Evolutionary conservation across 495 filamentous ascomycete species (phyloP), one percentile per base, ranked within the genome.

Genomic region (Aspergillus biplanus): DNA sequence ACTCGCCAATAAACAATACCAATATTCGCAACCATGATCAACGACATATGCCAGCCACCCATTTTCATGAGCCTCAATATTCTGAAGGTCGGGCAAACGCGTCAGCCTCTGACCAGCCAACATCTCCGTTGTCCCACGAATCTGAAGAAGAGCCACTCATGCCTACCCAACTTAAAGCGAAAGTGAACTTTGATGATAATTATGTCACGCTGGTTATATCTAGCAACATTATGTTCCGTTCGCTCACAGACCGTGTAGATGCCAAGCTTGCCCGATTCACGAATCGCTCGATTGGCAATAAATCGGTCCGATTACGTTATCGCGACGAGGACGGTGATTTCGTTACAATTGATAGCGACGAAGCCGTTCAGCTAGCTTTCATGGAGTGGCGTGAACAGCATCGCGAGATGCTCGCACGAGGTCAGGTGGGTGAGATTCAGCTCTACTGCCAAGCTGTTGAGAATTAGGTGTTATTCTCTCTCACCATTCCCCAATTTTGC

Each of bases 191-290:
- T 69, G 89, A 91, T 15, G 82, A 86, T 7, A 87, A 86, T 55
- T 93, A 96, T 67, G 88, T 97, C 59, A 97, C 93, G 0, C 82
- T 99, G 11, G 93, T 99, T 35, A 95, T 96, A 48, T 87, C 91
- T 21, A 94, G 89, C 78, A 95, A 92, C 69, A 99, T 98, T 68
- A 86, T 90, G 50, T 97, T 96, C 76, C 90, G 93, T 53, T 93
- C 91, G 33, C 82, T 99, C 27, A 91, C 92, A 53, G 93, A 98
- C 69, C 92, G 95, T n/a, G 97, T 99, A 69, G 96, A 98, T 73
- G 90, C 90, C 27, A 98, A 98, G 75, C 84, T 99, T 66, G 89
- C 87, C 44, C 85, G 92, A 49, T 89, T 91, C 64, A 93, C 92
- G 8, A 88, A 84, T 66, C 87, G 89, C 65, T 91, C 90, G 15